These are phyloP conservation scores for Lachnellula suecica DNA, from an alignment of 2,329 filamentous ascomycete genomes.

Conservation along the genomic window DNA sequence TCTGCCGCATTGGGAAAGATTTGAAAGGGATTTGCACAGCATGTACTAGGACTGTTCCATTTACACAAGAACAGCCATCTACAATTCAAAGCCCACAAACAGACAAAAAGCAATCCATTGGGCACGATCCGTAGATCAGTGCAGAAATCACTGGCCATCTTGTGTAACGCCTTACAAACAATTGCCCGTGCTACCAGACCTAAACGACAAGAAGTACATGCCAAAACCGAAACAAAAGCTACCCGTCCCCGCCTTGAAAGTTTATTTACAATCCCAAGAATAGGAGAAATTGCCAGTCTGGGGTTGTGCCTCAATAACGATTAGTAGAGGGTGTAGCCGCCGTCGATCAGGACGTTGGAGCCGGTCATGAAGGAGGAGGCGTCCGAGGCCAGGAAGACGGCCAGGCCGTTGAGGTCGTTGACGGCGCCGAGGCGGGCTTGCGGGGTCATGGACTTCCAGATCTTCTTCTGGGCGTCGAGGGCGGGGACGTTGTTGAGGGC, in stretches of 20 bases:
- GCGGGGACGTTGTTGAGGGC: slow-evolving; percentile 76
- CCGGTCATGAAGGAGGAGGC: slow-evolving; percentile 77
- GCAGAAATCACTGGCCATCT: not conserved
- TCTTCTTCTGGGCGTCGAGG: slow-evolving; percentile 78
- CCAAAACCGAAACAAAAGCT: slow-evolving; percentile 1
- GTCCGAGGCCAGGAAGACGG: slow-evolving; percentile 74
- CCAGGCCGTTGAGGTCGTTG: slow-evolving; percentile 75
- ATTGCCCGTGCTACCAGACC: not conserved
- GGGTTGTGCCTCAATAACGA: slow-evolving; percentile 20
- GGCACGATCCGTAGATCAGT: not conserved
- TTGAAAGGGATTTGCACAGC: no score
- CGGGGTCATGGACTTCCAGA: slow-evolving; percentile 73
- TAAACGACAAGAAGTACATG: not conserved
- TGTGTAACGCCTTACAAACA: not conserved
- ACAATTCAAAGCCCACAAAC: not conserved
- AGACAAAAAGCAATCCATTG: not conserved
- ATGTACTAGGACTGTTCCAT: no score
- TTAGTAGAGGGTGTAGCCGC: slow-evolving; percentile 33
- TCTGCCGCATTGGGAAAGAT: no score
- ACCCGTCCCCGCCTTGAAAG: not conserved
- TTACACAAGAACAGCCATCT: no score
- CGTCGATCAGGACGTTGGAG: slow-evolving; percentile 50
- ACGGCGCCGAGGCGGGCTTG: slow-evolving; percentile 71
- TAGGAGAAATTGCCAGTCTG: not conserved
- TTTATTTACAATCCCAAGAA: slow-evolving; percentile 2